phyloP scores from a whole-genome alignment of 2,329 filamentous ascomycete species.

The Microsporum audouinii region DNA sequence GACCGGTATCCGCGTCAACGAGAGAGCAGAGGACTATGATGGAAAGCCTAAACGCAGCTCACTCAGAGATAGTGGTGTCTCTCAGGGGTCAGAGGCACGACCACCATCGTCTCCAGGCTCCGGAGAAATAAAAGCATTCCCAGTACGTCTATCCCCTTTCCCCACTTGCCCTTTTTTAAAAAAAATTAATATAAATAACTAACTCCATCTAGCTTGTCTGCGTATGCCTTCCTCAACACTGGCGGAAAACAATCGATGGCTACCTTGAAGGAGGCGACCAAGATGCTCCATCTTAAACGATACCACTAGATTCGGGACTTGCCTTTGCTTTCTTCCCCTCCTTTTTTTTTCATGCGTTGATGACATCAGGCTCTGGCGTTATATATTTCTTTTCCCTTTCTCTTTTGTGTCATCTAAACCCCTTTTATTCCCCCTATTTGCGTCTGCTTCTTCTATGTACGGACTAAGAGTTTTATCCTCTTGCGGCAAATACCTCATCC shows the following conservation, averaged over 20 bases:
- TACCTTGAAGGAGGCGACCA: constrained; percentile 36
- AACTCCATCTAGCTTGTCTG: constrained; percentile 54
- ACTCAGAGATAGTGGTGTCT: constrained; percentile 88
- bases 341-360: constrained; percentile 2
- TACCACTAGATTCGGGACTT: constrained; percentile 1
- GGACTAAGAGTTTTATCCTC: background rate
- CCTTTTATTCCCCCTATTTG: background rate
- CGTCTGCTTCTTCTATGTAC: background rate
- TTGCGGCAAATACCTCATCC: background rate
- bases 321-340: background rate
- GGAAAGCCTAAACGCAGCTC: constrained; percentile 49
- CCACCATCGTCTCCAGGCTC: constrained; percentile 52
- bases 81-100: constrained; percentile 56
- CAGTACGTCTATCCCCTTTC: constrained; percentile 30
- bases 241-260: constrained; percentile 91
- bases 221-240: constrained; percentile 88
- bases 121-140: constrained; percentile 95
- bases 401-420: background rate
- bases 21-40: constrained; percentile 83
- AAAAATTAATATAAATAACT: background rate
- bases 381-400: background rate
- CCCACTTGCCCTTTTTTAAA: background rate
- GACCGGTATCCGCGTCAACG: constrained; percentile 72
- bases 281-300: constrained; percentile 15
- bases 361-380: constrained; percentile 5